Evolutionary conservation across 164 flowering plant species (phyloP).

Genomic region (Aristolochia californica): DNA sequence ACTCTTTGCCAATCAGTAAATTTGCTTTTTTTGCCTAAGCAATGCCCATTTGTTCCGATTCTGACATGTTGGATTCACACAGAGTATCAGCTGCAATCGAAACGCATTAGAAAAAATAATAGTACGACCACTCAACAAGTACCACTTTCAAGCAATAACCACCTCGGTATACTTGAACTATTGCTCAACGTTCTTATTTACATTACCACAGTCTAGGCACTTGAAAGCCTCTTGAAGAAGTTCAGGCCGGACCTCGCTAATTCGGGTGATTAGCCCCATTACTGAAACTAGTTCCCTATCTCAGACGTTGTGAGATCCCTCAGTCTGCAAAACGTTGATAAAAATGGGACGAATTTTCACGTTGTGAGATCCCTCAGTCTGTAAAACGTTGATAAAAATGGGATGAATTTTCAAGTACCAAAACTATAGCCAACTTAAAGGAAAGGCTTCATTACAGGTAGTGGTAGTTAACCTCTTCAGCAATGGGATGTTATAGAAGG

Average conservation of each 20-base stretch:
- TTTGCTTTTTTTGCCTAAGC: conserved; percentile 86
- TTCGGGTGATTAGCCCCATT: conserved; percentile 84
- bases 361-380: conserved; percentile 63
- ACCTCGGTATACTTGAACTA: conserved; percentile 98
- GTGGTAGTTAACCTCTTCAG: conserved; percentile 38
- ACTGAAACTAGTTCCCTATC: conserved; percentile 84
- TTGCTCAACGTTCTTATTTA: conserved; percentile 83
- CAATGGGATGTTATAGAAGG: conserved; percentile 81
- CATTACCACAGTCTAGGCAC: conserved; percentile 77
- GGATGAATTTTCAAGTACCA: neutral
- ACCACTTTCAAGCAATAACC: neutral
- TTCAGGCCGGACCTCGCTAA: conserved; percentile 98
- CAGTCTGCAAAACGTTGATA: conserved; percentile 31
- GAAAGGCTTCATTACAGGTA: neutral
- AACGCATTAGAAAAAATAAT: neutral
- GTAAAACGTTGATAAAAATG: neutral
- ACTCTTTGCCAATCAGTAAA: conserved; percentile 99
- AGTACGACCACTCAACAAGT: neutral
- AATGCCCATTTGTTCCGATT: conserved; percentile 69
- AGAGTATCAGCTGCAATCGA: conserved; percentile 68
- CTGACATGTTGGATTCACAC: conserved; percentile 54
- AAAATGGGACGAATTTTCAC: too few species aligned
- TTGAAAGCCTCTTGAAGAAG: conserved; percentile 87
- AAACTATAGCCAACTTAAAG: neutral
- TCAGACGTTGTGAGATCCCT: conserved; percentile 55